phyloP scores from a whole-genome alignment of 2,329 filamentous ascomycete genomes.

The Aureobasidium zeae region DNA sequence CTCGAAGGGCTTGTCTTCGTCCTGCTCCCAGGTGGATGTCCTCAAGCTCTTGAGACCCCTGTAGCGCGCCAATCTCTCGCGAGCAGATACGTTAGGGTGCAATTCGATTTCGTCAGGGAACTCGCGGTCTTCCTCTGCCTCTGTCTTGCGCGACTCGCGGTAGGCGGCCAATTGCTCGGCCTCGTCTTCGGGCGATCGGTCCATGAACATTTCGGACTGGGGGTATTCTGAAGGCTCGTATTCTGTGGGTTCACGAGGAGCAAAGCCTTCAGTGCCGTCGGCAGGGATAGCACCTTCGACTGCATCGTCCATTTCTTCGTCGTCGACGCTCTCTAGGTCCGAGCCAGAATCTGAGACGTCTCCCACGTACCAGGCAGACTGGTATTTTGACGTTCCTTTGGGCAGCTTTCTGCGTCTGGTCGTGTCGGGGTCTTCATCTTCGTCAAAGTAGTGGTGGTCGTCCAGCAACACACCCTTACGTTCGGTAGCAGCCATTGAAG shows the following conservation, averaged over 20 bases:
- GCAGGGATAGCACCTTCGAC: slow-evolving; percentile 55
- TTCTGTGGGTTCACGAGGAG: slow-evolving; percentile 45
- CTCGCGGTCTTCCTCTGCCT: slow-evolving; percentile 82
- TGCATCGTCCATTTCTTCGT: slow-evolving; percentile 48
- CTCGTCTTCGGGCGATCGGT: slow-evolving; percentile 71
- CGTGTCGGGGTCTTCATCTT: slow-evolving; percentile 56
- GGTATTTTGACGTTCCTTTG: slow-evolving; percentile 86
- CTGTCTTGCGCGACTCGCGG: slow-evolving; percentile 64
- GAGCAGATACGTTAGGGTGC: slow-evolving; percentile 73
- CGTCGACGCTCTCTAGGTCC: slow-evolving; percentile 58
- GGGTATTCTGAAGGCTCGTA: slow-evolving; percentile 76
- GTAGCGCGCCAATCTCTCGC: slow-evolving; percentile 78
- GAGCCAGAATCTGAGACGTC: slow-evolving; percentile 78
- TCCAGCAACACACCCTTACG: slow-evolving; percentile 83
- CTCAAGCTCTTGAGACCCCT: slow-evolving; percentile 85
- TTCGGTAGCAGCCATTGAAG: slow-evolving; percentile 40
- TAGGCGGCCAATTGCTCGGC: slow-evolving; percentile 74
- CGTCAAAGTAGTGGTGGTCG: slow-evolving; percentile 96
- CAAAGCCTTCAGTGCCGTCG: slow-evolving; percentile 67
- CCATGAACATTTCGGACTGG: slow-evolving; percentile 84
- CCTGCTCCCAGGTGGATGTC: slow-evolving; percentile 78
- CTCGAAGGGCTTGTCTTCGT: slow-evolving; percentile 77
- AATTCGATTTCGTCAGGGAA: slow-evolving; percentile 97
- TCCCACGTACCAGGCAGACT: slow-evolving; percentile 85
- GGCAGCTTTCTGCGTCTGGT: slow-evolving; percentile 65